phyloP scores from a whole-genome alignment of 2,329 filamentous ascomycete genomes.

The Colletotrichum orbiculare region DNA sequence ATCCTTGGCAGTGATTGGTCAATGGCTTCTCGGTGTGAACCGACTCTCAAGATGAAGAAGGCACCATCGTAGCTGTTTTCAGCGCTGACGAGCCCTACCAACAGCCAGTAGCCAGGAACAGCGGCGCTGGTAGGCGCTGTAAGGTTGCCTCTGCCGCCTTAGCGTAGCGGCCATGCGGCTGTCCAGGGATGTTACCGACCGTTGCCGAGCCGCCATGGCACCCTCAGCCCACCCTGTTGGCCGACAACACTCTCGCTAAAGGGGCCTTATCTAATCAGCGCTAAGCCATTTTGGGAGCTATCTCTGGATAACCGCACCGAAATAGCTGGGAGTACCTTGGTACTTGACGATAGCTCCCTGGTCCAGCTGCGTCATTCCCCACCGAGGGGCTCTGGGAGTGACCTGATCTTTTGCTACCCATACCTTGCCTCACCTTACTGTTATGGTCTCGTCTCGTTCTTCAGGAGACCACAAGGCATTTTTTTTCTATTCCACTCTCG shows the following conservation, averaged over 20 bases:
- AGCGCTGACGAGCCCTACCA: conserved; percentile 8
- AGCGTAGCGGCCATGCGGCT: conserved; percentile 25
- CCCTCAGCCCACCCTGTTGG: not conserved
- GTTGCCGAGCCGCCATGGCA: conserved; percentile 30
- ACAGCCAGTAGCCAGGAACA: conserved; percentile 1
- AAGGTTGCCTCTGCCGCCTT: conserved; percentile 5
- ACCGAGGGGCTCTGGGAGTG: conserved; percentile 35
- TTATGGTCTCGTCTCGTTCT: too few species aligned
- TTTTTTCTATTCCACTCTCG: not conserved
- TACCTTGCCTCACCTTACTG: too few species aligned
- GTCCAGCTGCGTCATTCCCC: conserved; percentile 33
- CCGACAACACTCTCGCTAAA: not conserved
- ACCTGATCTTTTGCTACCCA: conserved; percentile 29
- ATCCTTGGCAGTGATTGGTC: not conserved
- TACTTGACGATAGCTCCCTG: not conserved
- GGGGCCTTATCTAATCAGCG: not conserved
- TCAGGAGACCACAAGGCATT: too few species aligned
- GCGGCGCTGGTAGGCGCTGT: conserved; percentile 5
- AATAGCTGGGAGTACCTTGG: too few species aligned
- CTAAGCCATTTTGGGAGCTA: conserved; percentile 4
- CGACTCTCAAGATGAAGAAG: conserved; percentile 2
- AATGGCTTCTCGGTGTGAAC: not conserved
- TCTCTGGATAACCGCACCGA: not conserved
- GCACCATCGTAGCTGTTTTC: conserved; percentile 5
- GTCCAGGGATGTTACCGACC: conserved; percentile 26